These are phyloP conservation scores for Tolypocladium amazonense DNA, from an alignment of 2,329 filamentous ascomycete species.

Conservation along the genomic window DNA sequence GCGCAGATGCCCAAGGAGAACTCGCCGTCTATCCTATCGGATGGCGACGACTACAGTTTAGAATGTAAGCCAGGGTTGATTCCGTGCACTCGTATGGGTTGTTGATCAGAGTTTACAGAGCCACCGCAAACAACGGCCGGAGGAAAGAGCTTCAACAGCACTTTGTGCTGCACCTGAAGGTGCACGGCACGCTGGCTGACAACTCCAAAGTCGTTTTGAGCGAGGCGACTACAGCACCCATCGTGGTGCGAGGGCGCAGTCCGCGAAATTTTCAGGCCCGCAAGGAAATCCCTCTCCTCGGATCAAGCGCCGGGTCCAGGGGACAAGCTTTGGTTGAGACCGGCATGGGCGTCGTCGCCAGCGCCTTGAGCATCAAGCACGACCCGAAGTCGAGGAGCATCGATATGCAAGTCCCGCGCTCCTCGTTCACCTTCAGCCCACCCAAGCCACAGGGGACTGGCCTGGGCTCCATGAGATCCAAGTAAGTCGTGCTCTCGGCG, in stretches of 20 bases:
- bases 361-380: slow-evolving; percentile 42
- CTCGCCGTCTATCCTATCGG: slow-evolving; percentile 86
- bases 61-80: slow-evolving; percentile 43
- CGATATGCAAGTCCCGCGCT: slow-evolving; percentile 44
- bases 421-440: slow-evolving; percentile 47
- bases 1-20: slow-evolving; percentile 56
- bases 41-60: slow-evolving; percentile 88
- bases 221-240: slow-evolving; percentile 78
- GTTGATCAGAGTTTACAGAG: slow-evolving; percentile 33
- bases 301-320: slow-evolving; percentile 64
- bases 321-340: slow-evolving; percentile 63
- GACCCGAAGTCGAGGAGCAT: slow-evolving; percentile 39
- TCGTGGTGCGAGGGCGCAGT: slow-evolving; percentile 87
- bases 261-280: slow-evolving; percentile 90
- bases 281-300: slow-evolving; percentile 82
- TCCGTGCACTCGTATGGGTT: not conserved
- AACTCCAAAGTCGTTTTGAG: slow-evolving; percentile 73
- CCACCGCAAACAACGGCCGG: slow-evolving; percentile 91
- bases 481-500: slow-evolving; percentile 31
- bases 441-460: slow-evolving; percentile 44
- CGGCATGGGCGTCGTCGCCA: slow-evolving; percentile 48
- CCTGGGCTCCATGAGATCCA: slow-evolving; percentile 43
- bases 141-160: slow-evolving; percentile 94
- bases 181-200: slow-evolving; percentile 72
- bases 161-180: slow-evolving; percentile 81